Conservation (phyloP, 2,329 filamentous ascomycete species). For the Cladosporium sp. region DNA sequence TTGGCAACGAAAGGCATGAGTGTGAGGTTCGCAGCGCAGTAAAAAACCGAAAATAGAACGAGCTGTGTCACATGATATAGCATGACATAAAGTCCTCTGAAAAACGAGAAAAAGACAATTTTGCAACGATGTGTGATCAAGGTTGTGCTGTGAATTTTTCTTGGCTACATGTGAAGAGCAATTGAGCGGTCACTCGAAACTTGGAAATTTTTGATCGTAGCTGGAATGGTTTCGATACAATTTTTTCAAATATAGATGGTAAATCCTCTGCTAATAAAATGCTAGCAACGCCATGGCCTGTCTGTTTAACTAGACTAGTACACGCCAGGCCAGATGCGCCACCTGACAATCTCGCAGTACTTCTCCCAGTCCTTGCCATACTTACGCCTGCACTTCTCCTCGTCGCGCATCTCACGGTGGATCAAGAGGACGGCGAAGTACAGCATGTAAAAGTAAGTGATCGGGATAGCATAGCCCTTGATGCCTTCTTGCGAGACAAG, state of each 20-base stretch:
- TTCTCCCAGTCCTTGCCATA: slow-evolving; percentile 90
- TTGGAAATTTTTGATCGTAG: neutral
- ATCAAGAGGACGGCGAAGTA: slow-evolving; percentile 88
- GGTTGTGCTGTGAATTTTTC: neutral
- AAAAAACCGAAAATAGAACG: neutral
- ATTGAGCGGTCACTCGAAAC: neutral
- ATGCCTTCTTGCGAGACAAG: slow-evolving; percentile 61
- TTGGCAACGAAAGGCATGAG: slow-evolving; percentile 51
- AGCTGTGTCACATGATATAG: slow-evolving; percentile 10
- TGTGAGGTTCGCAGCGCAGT: slow-evolving; percentile 47
- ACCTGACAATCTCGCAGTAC: slow-evolving; percentile 81
- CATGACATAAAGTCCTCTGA: slow-evolving; percentile 2
- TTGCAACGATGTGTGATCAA: neutral
- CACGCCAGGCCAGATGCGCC: slow-evolving; percentile 78
- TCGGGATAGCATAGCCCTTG: slow-evolving; percentile 78
- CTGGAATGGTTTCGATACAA: neutral
- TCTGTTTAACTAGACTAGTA: slow-evolving; percentile 57
- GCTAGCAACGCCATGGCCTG: neutral
- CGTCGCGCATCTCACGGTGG: slow-evolving; percentile 83
- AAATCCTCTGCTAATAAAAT: neutral
- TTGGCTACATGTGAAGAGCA: neutral
- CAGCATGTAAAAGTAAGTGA: slow-evolving; percentile 92
- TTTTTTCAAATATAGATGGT: neutral
- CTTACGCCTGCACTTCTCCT: slow-evolving; percentile 87
- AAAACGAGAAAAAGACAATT: neutral